Conservation (phyloP, 306 rosid genomes). For the Quillaja saponaria region DNA sequence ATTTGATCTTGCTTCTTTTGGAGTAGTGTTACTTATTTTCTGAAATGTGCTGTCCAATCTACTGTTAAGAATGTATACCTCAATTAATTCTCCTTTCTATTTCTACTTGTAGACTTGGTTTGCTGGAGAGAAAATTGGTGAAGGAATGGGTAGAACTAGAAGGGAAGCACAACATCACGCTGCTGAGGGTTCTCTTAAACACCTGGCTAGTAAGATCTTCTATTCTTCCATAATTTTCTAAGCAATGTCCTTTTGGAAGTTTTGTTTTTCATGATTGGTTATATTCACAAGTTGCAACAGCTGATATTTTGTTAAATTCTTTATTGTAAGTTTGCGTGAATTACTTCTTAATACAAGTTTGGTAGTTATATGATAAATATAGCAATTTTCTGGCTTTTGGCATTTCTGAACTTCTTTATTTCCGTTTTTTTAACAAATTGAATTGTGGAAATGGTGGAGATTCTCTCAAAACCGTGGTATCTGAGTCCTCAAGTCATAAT, state of each 20-base stretch:
- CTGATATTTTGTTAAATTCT: not conserved
- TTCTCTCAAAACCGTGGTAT: too few species aligned
- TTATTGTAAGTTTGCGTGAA: too few species aligned
- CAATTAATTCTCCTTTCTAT: constrained; percentile 23
- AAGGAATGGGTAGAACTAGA: constrained; percentile 83
- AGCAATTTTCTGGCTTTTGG: too few species aligned
- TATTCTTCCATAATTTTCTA: not conserved
- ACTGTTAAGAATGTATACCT: constrained; percentile 26
- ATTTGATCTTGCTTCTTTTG: constrained; percentile 24
- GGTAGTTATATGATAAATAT: too few species aligned
- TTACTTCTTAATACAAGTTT: too few species aligned
- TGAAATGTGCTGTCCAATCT: constrained; percentile 20
- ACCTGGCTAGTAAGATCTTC: constrained; percentile 72
- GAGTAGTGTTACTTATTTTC: constrained; percentile 15
- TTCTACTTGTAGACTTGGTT: constrained; percentile 72
- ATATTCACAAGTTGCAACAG: not conserved
- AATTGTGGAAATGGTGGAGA: too few species aligned
- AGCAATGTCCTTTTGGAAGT: too few species aligned
- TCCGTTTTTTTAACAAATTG: too few species aligned
- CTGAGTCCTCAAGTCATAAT: too few species aligned
- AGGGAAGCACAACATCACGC: constrained; percentile 86
- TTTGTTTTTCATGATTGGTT: not conserved
- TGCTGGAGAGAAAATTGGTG: constrained; percentile 84
- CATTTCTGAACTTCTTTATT: too few species aligned
- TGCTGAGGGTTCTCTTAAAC: constrained; percentile 79